A percentile compares a stretch with the other conserved stretches of the same genome.
These are phyloP conservation scores for Aspergillus sp. DNA, from an alignment of 2,329 filamentous ascomycete species.

Conservation along the genomic window DNA sequence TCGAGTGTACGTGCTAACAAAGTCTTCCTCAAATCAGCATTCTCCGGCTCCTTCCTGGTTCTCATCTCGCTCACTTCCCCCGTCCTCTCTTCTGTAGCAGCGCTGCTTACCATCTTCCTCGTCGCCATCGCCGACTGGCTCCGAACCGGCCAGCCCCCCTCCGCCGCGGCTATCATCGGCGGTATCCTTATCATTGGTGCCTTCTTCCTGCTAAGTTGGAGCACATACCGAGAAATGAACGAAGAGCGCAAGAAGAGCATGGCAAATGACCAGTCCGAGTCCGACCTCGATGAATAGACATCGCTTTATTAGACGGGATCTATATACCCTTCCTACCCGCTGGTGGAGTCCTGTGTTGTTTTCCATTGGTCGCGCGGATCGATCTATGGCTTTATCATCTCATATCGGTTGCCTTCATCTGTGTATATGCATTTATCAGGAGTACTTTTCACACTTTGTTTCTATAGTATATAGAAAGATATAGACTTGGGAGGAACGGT, in stretches of 20 bases:
- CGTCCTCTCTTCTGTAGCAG: conserved; percentile 88
- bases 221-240: conserved; percentile 89
- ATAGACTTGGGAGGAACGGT: neutral
- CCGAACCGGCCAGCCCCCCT: conserved; percentile 75
- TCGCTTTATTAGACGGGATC: neutral
- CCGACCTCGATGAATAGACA: conserved; percentile 43
- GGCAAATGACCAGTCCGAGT: conserved; percentile 45
- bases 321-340: neutral
- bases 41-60: conserved; percentile 89
- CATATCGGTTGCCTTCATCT: neutral
- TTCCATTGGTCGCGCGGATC: neutral
- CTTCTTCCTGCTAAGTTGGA: conserved; percentile 84
- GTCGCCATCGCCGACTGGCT: conserved; percentile 91
- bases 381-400: neutral
- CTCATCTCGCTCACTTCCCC: conserved; percentile 91
- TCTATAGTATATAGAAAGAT: neutral
- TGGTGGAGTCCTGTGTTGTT: neutral
- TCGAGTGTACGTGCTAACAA: neutral
- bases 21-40: conserved; percentile 50
- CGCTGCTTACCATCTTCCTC: conserved; percentile 93
- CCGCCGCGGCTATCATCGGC: conserved; percentile 74
- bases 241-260: conserved; percentile 71
- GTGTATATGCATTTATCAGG: neutral
- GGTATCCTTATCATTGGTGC: conserved; percentile 84
- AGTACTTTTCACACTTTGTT: neutral